Conservation (phyloP, 352 stramenopile species). For the Plasmopara muralis region DNA sequence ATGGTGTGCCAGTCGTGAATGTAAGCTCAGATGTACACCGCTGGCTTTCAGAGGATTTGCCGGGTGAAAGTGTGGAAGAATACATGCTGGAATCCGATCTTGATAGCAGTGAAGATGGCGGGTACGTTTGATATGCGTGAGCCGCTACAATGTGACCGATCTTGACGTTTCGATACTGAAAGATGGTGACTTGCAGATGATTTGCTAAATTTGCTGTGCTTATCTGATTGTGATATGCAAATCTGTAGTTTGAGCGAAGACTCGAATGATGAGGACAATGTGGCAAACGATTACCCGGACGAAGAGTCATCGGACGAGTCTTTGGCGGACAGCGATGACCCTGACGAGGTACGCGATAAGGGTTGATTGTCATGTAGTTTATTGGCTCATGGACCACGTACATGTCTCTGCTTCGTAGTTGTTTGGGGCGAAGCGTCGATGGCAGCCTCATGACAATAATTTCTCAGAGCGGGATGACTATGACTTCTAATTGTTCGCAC, state of each 20-base stretch:
- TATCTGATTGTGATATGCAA: slow-evolving; percentile 3
- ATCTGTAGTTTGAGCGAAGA: slow-evolving; percentile 61
- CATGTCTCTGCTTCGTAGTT: no score
- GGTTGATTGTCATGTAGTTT: no score
- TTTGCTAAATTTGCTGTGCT: slow-evolving; percentile 17
- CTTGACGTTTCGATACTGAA: no score
- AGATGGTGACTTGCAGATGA: no score
- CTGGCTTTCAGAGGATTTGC: slow-evolving; percentile 62
- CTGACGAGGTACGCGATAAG: slow-evolving; percentile 25
- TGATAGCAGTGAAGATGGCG: slow-evolving; percentile 62
- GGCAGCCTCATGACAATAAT: no score
- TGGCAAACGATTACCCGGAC: slow-evolving; percentile 77
- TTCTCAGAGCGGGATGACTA: no score
- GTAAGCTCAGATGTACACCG: slow-evolving; percentile 74
- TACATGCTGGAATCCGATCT: slow-evolving; percentile 75
- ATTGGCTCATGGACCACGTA: no score
- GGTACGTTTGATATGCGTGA: slow-evolving; percentile 24
- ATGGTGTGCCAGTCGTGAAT: slow-evolving; percentile 43
- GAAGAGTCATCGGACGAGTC: slow-evolving; percentile 60
- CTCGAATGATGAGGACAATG: slow-evolving; percentile 79
- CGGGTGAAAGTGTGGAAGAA: slow-evolving; percentile 54
- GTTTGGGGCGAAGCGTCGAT: no score
- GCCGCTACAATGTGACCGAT: no score
- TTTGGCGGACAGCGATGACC: slow-evolving; percentile 25
- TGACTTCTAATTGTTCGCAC: no score